These are phyloP conservation scores for Lachancea quebecensis DNA, from an alignment of 805 yeast genomes.

Conservation along the genomic window DNA sequence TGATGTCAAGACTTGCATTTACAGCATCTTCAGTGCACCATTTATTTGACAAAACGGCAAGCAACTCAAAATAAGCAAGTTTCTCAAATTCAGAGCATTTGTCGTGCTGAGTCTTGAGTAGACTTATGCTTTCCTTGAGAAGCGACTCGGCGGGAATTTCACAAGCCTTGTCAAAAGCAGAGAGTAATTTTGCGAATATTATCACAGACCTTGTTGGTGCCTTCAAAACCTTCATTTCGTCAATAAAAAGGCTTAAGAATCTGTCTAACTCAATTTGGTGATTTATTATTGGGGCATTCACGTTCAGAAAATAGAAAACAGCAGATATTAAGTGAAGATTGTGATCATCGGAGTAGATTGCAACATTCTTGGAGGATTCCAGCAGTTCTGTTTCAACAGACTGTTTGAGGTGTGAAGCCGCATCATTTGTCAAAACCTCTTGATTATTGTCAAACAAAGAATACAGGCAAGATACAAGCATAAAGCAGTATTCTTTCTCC, in stretches of 20 bases:
- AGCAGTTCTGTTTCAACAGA: constrained; percentile 18
- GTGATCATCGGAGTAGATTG: constrained; percentile 21
- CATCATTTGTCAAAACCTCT: constrained; percentile 12
- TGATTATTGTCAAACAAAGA: constrained; percentile 24
- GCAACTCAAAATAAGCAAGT: constrained; percentile 25
- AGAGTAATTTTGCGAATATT: constrained; percentile 39
- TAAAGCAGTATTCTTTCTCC: constrained; percentile 22
- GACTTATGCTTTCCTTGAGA: constrained; percentile 3
- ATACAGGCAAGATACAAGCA: constrained; percentile 22
- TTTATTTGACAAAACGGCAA: constrained; percentile 25
- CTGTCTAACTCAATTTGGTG: constrained; percentile 44
- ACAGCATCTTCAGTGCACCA: constrained; percentile 20
- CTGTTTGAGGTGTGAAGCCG: constrained; percentile 14
- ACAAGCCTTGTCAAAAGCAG: constrained; percentile 43
- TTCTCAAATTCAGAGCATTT: constrained; percentile 14
- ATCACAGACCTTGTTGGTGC: constrained; percentile 32
- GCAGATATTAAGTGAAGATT: constrained; percentile 27
- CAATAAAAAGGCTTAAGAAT: constrained; percentile 33
- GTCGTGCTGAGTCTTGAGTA: constrained; percentile 4
- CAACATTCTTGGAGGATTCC: constrained; percentile 5
- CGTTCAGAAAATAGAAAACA: constrained; percentile 30
- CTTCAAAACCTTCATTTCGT: constrained; percentile 14
- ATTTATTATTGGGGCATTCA: constrained; percentile 22
- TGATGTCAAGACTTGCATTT: constrained; percentile 11
- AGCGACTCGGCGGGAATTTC: constrained; percentile 17